phyloP scores from a whole-genome alignment of 495 filamentous ascomycete species.

The Letharia lupina region DNA sequence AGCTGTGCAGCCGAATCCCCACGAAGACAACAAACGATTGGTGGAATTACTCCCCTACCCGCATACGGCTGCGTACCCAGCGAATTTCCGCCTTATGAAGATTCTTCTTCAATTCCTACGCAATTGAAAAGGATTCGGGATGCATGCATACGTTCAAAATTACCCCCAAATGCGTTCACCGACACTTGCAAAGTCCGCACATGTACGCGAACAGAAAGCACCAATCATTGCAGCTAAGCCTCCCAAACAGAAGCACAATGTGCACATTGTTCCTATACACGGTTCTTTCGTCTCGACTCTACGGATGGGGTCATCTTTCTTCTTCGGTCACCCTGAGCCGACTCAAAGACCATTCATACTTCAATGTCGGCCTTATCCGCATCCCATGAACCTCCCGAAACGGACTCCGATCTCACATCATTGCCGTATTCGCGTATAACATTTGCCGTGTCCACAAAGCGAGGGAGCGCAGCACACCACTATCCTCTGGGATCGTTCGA shows the following conservation, averaged over 20 bases:
- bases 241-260: neutral
- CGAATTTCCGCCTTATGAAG: no score
- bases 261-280: neutral
- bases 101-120: neutral
- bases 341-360: neutral
- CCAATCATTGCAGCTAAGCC: neutral
- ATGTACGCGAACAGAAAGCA: neutral
- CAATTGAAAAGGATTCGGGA: neutral
- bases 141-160: neutral
- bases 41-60: neutral
- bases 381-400: neutral
- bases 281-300: neutral
- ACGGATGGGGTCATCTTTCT: neutral
- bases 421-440: neutral
- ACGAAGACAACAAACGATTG: neutral
- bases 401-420: neutral
- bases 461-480: neutral
- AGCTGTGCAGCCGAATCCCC: neutral
- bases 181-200: neutral
- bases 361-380: neutral
- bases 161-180: neutral
- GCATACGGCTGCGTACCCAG: neutral
- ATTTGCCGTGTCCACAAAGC: neutral
- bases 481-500: neutral
- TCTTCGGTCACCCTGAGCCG: neutral